A percentile compares a stretch with the other conserved stretches of the same genome.
phyloP scores from a whole-genome alignment of 768 basidiomycete species.

The Agaricus blazei region DNA sequence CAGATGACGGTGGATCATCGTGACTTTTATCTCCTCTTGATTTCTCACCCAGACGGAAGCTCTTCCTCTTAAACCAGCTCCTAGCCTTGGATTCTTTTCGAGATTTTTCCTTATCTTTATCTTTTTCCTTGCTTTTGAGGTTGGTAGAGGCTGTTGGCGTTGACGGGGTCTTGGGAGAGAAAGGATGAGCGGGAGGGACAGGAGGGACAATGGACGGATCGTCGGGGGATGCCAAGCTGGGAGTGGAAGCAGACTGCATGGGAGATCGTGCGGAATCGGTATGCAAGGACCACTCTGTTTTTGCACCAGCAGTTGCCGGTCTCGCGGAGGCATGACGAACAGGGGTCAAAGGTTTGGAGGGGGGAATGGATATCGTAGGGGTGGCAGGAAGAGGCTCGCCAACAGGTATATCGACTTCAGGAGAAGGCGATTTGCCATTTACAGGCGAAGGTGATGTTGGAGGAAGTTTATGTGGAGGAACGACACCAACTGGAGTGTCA shows the following conservation, averaged over 20 bases:
- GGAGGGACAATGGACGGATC: conserved; percentile 12
- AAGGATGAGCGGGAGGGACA: conserved; percentile 19
- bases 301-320: conserved; percentile 8
- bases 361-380: not conserved
- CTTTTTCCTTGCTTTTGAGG: conserved; percentile 29
- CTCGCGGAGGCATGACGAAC: conserved; percentile 26
- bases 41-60: conserved; percentile 34
- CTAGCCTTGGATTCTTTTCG: conserved; percentile 33
- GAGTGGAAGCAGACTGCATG: conserved; percentile 22
- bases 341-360: conserved; percentile 16
- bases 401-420: not conserved
- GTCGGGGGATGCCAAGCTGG: conserved; percentile 17
- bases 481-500: conserved; percentile 10
- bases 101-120: conserved; percentile 36
- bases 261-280: conserved; percentile 24
- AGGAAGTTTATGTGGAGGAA: not conserved
- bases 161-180: conserved; percentile 16
- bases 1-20: conserved; percentile 16
- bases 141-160: conserved; percentile 13
- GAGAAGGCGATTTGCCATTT: not conserved
- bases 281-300: conserved; percentile 7
- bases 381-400: not conserved
- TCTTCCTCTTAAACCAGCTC: conserved; percentile 54
- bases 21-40: conserved; percentile 11
- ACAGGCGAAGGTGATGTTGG: not conserved